These are phyloP conservation scores for Penicillium canariense DNA, from an alignment of 495 filamentous ascomycete species.

Conservation along the genomic window DNA sequence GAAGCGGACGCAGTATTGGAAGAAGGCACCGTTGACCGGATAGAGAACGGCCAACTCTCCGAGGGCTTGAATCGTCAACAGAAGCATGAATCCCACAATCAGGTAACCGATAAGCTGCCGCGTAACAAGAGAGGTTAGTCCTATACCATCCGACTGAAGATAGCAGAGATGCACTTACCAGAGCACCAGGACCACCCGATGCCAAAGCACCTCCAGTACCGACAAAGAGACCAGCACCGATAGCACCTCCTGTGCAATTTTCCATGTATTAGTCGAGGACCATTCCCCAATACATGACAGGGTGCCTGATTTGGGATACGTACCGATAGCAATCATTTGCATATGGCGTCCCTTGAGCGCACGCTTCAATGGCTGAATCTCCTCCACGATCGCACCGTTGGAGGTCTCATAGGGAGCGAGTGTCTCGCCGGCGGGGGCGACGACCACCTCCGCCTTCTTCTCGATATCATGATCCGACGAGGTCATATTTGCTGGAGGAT, in stretches of 20 bases:
- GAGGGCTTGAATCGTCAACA: constrained; percentile 40
- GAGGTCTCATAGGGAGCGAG: too few species aligned
- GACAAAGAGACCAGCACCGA: constrained; percentile 69
- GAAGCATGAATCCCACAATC: constrained; percentile 52
- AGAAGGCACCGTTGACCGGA: constrained; percentile 65
- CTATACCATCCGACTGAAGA: too few species aligned
- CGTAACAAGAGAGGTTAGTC: too few species aligned
- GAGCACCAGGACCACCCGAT: constrained; percentile 57
- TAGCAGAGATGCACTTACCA: too few species aligned
- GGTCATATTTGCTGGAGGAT: too few species aligned
- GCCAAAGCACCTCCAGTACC: constrained; percentile 61
- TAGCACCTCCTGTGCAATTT: constrained; percentile 65
- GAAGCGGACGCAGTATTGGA: constrained; percentile 62
- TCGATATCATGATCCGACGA: too few species aligned
- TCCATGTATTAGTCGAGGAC: neutral
- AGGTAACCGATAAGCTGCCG: constrained; percentile 62
- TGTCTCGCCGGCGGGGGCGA: too few species aligned
- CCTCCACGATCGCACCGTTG: too few species aligned
- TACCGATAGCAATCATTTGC: constrained; percentile 50
- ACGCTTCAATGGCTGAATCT: too few species aligned
- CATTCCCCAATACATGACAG: constrained; percentile 41
- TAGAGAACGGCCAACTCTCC: constrained; percentile 69
- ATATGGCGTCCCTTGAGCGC: constrained; percentile 60
- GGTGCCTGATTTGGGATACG: constrained; percentile 38
- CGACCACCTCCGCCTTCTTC: too few species aligned